Base-by-base conservation (phyloP, 352 stramenopile species). In the Phytophthora tentaculata region DNA sequence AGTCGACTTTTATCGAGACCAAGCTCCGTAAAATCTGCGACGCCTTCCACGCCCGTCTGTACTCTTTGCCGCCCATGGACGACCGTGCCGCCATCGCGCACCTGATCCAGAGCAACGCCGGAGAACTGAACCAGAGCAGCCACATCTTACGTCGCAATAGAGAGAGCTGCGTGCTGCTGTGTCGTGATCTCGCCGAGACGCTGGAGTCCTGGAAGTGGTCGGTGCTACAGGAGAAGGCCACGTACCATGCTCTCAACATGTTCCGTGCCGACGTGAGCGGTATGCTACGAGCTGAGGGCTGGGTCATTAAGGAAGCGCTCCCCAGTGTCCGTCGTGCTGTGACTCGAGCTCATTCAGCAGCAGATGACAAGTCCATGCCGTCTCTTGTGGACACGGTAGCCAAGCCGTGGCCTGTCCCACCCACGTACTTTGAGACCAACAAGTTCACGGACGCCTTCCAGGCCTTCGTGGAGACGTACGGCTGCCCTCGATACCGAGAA, bases 21-120 rank as follows among this genome's bases (percentile, higher is more conserved):
- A 99, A 99, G 83, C 85, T 99, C 24, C 98, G 98, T 69, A 98
- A 98, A 81, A 99, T 99, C 69, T 99, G 97, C 69, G 97, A 99
- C 67, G 97, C 97, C 10, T 99, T 99, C 81, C 84, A 95, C 55
- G 98, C 97, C 28, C 94, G 98, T 10, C 71, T 98, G 47, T 99
- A 99, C 88, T 93, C 91, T 43, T 77, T 99, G 56, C 96, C 97
- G 41, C 75, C 97, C 44, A 98, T 99, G 86, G 95, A 98, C 62
- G 93, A 99, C 74, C 81, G 94, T 17, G 66, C 78, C 35, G 88
- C 95, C 20, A 94, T 97, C 61, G 80, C 86, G 6, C 90, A 89
- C 52, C 65, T 97, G 47, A 95, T 98, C 57, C 90, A 98, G 45
- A 97, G 96, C 71, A 97, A 97, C 75, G 91, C 93, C 32, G 80